Evolutionary conservation across 495 filamentous ascomycete genomes (phyloP), one percentile per base, ranked within the genome.

Genomic region (Hypomontagnella monticulosa): DNA sequence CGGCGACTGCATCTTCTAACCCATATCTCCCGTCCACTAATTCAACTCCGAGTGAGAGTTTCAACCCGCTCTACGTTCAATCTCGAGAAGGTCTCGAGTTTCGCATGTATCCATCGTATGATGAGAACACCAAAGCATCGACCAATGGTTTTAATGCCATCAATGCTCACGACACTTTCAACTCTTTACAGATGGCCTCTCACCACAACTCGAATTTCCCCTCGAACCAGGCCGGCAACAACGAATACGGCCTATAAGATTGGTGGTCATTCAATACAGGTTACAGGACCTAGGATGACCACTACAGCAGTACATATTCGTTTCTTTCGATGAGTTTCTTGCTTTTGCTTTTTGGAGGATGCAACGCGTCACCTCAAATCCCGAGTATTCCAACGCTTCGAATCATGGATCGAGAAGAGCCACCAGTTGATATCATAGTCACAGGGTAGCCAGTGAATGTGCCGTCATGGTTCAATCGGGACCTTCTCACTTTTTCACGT

Each of bases 21-120:
- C 58, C 71, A 9, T 81, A 76, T 37, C 70, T 76, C 8, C 72
- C 71, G 16, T 58, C 73, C 1, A 62, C 73, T 15, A 73, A 76
- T 19, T 57, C 70, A 5, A 67, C 76, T 33, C 66, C 73, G 7
- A 44, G 67, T 51, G 69, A 73, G 7, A 74, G 54, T 32, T 74
- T 76, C 43, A 83, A 84, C 48, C 81, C 81, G 1, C 72, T 84
- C 14, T 81, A 69, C 58, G 71, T 74, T 47, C 76, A 77, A 36
- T 59, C 69, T 19, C 66, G 71, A 46, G 61, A 68, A 14, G 72
- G 71, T n/a, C 70, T 76, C 38, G 63, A 71, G 18, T 73, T 74
- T 30, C 76, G 72, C 49, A 54, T 62, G 50, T 77, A 75, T 49
- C 7, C 57, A 1, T 63, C 37, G 19, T 76, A 75, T 38, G 71